A percentile compares a stretch with the other conserved stretches of the same genome.
Conservation (phyloP, 1,139 yeast species). For the Yamadazyma oceani region DNA sequence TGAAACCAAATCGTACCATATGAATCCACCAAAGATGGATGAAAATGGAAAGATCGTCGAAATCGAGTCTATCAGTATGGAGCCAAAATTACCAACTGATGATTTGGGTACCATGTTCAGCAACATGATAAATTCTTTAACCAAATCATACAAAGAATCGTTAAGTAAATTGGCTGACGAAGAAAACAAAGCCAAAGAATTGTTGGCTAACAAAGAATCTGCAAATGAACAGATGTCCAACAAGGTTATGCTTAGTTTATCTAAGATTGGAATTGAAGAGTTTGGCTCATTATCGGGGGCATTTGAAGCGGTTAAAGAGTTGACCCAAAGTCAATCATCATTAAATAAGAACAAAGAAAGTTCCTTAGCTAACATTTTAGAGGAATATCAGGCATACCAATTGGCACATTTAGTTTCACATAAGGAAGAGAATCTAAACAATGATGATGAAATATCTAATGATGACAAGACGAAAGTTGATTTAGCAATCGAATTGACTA, state of each 20-base stretch:
- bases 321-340: constrained; percentile 22
- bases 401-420: constrained; percentile 30
- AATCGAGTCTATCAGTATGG: background rate
- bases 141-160: constrained; percentile 38
- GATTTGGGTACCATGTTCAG: constrained; percentile 8
- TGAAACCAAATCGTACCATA: constrained; percentile 20
- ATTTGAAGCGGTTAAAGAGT: constrained; percentile 21
- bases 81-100: constrained; percentile 5
- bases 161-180: constrained; percentile 22
- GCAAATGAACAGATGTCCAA: constrained; percentile 18
- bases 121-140: constrained; percentile 42
- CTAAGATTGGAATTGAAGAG: constrained; percentile 26
- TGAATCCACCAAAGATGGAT: constrained; percentile 38
- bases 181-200: constrained; percentile 13
- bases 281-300: constrained; percentile 32
- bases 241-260: constrained; percentile 17
- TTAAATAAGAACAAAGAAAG: constrained; percentile 38
- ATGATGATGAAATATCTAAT: constrained; percentile 12
- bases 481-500: constrained; percentile 46
- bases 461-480: constrained; percentile 19
- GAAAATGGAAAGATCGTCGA: constrained; percentile 30
- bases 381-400: constrained; percentile 31
- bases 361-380: constrained; percentile 27
- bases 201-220: constrained; percentile 17
- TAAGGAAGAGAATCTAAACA: constrained; percentile 21